Conservation (phyloP, 169 alveolate species). For the Plasmodium vivax region DNA sequence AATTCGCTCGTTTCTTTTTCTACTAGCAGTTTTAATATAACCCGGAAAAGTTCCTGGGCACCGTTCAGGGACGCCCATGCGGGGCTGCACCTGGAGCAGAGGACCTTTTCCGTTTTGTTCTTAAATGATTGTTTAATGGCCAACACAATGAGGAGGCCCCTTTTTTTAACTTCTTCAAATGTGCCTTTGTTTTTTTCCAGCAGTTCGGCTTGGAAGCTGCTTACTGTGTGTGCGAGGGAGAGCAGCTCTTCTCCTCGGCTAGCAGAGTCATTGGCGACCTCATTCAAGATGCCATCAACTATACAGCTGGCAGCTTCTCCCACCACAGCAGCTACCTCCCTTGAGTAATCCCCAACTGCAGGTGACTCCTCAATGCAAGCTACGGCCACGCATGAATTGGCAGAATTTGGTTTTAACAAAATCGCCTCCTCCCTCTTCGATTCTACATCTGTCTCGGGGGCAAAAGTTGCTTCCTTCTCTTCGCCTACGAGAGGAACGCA, state of each 20-base stretch:
- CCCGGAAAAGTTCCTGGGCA: constrained; percentile 19
- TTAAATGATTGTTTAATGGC: constrained; percentile 44
- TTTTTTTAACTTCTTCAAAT: constrained; percentile 44
- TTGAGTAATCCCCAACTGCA: background rate
- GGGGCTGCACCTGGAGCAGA: constrained; percentile 27
- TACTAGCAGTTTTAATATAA: constrained; percentile 56
- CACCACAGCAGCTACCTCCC: background rate
- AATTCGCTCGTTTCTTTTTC: constrained; percentile 73
- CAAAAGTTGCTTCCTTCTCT: background rate
- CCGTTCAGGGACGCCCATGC: background rate
- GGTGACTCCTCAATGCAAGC: background rate
- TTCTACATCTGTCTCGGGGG: background rate
- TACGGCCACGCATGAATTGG: background rate
- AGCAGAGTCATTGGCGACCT: background rate
- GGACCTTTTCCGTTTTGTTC: constrained; percentile 41
- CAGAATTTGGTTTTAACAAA: background rate
- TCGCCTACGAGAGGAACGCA: background rate
- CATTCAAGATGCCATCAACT: background rate
- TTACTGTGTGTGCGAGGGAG: constrained; percentile 15
- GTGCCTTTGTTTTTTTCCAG: constrained; percentile 9
- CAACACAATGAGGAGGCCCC: constrained; percentile 23
- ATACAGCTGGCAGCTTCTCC: background rate
- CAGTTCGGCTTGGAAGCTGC: constrained; percentile 24
- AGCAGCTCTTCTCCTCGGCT: background rate
- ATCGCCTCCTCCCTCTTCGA: background rate